Conservation (phyloP, 768 basidiomycete species). For the Rhodosporidiobolus sp. region DNA sequence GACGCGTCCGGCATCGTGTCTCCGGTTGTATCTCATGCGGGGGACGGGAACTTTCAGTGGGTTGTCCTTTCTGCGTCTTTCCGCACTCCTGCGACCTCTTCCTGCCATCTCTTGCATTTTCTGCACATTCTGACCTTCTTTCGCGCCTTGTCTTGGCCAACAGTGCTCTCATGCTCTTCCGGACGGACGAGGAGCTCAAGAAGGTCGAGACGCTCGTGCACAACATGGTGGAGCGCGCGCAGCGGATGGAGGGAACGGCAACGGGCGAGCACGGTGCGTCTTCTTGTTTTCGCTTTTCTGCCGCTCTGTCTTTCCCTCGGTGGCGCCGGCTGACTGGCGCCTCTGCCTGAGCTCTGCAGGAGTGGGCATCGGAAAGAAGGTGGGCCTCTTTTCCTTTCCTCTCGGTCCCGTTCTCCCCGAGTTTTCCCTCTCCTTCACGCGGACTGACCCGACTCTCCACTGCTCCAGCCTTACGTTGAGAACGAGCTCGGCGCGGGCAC, state of each 20-base stretch:
- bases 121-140: slow-evolving; percentile 42
- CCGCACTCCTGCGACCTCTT: neutral
- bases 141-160: slow-evolving; percentile 50
- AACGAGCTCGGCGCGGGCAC: slow-evolving; percentile 80
- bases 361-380: slow-evolving; percentile 11
- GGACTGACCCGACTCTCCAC: neutral
- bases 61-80: neutral
- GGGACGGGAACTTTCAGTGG: slow-evolving; percentile 24
- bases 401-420: no score
- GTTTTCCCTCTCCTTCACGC: neutral
- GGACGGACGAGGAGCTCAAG: slow-evolving; percentile 38
- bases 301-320: no score
- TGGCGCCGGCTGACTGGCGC: neutral
- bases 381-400: neutral
- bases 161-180: slow-evolving; percentile 49
- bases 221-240: slow-evolving; percentile 50
- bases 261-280: slow-evolving; percentile 48
- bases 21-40: slow-evolving; percentile 56
- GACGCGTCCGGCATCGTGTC: slow-evolving; percentile 23
- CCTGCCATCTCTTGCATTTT: slow-evolving; percentile 22
- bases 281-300: neutral
- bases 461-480: slow-evolving; percentile 59
- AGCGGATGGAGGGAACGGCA: slow-evolving; percentile 52
- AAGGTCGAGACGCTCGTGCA: slow-evolving; percentile 42
- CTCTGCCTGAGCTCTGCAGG: no score